A percentile compares a stretch with the other conserved stretches of the same genome.
phyloP scores from a whole-genome alignment of 1,284 basidiomycete species.

The Veloboletus limbatus region DNA sequence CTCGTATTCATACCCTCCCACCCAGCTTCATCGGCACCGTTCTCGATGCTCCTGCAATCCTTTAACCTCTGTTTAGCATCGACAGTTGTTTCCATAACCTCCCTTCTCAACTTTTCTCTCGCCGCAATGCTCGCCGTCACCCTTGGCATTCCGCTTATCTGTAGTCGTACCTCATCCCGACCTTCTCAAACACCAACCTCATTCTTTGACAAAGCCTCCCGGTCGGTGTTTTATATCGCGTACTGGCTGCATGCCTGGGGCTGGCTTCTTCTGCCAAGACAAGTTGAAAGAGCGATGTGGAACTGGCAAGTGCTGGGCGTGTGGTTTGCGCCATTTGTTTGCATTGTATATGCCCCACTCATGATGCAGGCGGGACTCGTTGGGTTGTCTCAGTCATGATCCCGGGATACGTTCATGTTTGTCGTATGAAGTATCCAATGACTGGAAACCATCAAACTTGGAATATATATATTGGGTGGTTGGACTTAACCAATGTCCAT shows the following conservation, averaged over 20 bases:
- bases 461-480: neutral
- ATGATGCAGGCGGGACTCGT: constrained; percentile 65
- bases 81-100: constrained; percentile 78
- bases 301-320: constrained; percentile 70
- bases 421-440: neutral
- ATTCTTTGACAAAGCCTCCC: constrained; percentile 28
- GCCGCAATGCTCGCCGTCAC: constrained; percentile 65
- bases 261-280: constrained; percentile 50
- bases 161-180: constrained; percentile 28
- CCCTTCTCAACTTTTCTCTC: constrained; percentile 88
- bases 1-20: constrained; percentile 23
- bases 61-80: constrained; percentile 77
- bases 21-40: constrained; percentile 35
- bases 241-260: constrained; percentile 53
- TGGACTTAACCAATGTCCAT: constrained; percentile 43
- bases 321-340: constrained; percentile 76
- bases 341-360: constrained; percentile 67
- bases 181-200: constrained; percentile 28
- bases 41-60: constrained; percentile 59
- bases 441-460: neutral
- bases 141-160: constrained; percentile 60
- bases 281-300: constrained; percentile 52
- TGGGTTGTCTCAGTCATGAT: constrained; percentile 29
- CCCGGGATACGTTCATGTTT: constrained; percentile 3
- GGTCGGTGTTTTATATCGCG: constrained; percentile 38